phyloP scores from a whole-genome alignment of 108 stramenopile species.

The Cyclotella sp. region DNA sequence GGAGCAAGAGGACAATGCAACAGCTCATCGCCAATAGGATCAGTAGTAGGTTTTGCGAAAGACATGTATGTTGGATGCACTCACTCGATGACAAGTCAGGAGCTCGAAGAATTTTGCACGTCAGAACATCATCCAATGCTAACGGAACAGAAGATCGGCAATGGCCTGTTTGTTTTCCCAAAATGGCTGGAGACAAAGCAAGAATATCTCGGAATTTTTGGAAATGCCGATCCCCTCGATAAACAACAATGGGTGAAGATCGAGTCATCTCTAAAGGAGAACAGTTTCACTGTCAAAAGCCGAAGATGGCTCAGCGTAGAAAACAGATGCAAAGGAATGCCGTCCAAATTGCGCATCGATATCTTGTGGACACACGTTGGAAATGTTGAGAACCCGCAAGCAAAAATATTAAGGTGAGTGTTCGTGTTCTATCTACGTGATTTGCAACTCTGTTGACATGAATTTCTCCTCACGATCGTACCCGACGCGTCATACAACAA shows the following conservation, averaged over 20 bases:
- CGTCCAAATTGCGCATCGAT: slow-evolving; percentile 37
- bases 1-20: slow-evolving; percentile 38
- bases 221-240: slow-evolving; percentile 73
- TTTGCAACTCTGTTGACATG: not conserved
- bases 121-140: slow-evolving; percentile 31
- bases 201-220: slow-evolving; percentile 59
- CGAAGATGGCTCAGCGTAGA: slow-evolving; percentile 26
- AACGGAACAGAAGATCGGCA: slow-evolving; percentile 10
- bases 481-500: not conserved
- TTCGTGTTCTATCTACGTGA: too few species aligned
- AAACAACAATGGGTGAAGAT: slow-evolving; percentile 59
- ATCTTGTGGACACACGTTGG: slow-evolving; percentile 58
- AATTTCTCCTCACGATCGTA: not conserved
- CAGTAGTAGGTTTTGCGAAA: slow-evolving; percentile 47
- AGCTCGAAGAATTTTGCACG: slow-evolving; percentile 54
- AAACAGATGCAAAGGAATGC: slow-evolving; percentile 38
- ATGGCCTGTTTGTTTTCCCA: slow-evolving; percentile 18
- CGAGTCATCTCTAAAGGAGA: slow-evolving; percentile 19
- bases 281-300: slow-evolving; percentile 11
- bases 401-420: slow-evolving; percentile 52
- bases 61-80: slow-evolving; percentile 64
- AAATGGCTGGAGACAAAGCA: slow-evolving; percentile 40
- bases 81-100: slow-evolving; percentile 50
- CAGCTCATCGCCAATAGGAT: slow-evolving; percentile 29
- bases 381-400: slow-evolving; percentile 45